Percentiles rank a stretch among this genome's conserved stretches.
Evolutionary conservation across 2,329 filamentous ascomycete genomes (phyloP).

Genomic region (Paraphaeosphaeria minitans): DNA sequence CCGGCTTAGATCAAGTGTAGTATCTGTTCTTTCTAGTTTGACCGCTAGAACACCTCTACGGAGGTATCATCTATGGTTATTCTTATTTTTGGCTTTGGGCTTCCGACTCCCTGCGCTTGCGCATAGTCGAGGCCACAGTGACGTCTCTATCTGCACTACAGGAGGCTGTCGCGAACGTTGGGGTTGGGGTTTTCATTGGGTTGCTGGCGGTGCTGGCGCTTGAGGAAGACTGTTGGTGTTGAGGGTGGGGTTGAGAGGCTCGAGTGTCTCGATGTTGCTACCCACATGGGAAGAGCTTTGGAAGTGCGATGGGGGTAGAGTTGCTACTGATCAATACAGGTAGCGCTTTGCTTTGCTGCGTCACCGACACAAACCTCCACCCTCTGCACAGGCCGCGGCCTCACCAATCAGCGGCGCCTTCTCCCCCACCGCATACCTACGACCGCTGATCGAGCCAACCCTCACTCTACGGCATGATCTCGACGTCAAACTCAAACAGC

Average conservation of each 20-base stretch:
- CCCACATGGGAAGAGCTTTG: too few species aligned
- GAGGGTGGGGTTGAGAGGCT: too few species aligned
- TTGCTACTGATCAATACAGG: too few species aligned
- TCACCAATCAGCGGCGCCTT: not conserved
- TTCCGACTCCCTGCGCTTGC: conserved; percentile 1
- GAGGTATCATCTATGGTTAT: not conserved
- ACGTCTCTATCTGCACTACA: not conserved
- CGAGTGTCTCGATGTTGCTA: too few species aligned
- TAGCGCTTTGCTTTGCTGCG: too few species aligned
- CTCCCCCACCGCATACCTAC: not conserved
- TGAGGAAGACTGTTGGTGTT: not conserved
- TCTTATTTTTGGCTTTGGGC: not conserved
- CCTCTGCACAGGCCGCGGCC: not conserved
- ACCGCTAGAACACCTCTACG: not conserved
- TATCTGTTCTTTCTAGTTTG: conserved; percentile 8
- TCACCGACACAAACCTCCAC: too few species aligned
- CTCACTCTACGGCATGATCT: not conserved
- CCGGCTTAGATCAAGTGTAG: conserved; percentile 7
- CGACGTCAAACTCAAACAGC: not conserved
- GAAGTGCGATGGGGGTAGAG: too few species aligned
- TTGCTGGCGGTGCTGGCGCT: not conserved
- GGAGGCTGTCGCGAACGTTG: not conserved
- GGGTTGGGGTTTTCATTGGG: not conserved
- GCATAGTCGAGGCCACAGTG: conserved; percentile 1
- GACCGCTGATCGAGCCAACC: not conserved